These are phyloP conservation scores for Clavaria fumosa DNA, from an alignment of 768 basidiomycete genomes.

Conservation along the genomic window DNA sequence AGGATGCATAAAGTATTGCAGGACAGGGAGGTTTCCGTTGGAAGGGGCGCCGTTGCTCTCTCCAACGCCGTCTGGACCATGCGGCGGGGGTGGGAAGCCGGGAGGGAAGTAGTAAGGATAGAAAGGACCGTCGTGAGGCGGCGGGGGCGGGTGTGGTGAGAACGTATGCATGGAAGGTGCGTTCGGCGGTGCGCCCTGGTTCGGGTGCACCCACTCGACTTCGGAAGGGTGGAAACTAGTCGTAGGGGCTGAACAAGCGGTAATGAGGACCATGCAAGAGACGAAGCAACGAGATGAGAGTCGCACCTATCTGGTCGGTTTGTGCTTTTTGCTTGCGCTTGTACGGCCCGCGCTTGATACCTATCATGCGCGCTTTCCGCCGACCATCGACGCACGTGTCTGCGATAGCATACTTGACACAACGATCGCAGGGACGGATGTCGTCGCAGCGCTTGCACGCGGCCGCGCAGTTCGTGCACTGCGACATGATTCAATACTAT, in stretches of 20 bases:
- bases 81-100: conserved; percentile 20
- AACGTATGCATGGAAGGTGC: conserved; percentile 14
- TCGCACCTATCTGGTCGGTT: not conserved
- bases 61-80: conserved; percentile 20
- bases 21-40: too few relatives aligned
- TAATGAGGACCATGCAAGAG: too few relatives aligned
- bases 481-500: not conserved
- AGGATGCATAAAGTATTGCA: too few relatives aligned
- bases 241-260: too few relatives aligned
- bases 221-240: too few relatives aligned
- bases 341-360: conserved; percentile 79
- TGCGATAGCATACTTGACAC: conserved; percentile 73
- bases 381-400: conserved; percentile 76
- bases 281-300: not conserved
- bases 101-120: conserved; percentile 23
- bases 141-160: conserved; percentile 20
- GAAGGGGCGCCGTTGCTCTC: conserved; percentile 8
- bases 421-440: conserved; percentile 76
- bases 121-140: conserved; percentile 25
- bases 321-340: conserved; percentile 36
- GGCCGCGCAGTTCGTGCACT: conserved; percentile 76
- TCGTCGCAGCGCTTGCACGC: conserved; percentile 88
- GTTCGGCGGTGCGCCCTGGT: conserved; percentile 4
- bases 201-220: conserved; percentile 3
- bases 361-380: conserved; percentile 86